Evolutionary conservation across 75 land plant genomes (phyloP).

Genomic region (Selaginella tamariscina): DNA sequence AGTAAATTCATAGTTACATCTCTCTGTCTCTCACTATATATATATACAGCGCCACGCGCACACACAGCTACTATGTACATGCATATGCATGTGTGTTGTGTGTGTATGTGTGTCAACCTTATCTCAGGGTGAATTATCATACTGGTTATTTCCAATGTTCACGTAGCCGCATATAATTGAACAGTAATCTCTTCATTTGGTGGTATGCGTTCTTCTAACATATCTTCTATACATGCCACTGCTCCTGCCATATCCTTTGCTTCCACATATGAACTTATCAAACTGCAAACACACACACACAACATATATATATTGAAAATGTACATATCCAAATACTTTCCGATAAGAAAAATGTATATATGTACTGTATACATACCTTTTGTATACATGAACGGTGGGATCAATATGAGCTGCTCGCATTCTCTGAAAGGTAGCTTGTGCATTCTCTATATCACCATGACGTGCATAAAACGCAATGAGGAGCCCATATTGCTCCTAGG

Average conservation of each 20-base stretch:
- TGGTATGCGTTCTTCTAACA: conserved; percentile 69
- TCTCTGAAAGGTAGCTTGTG: conserved; percentile 74
- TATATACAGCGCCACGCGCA: neutral
- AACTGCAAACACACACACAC: conserved; percentile 38
- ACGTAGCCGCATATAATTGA: conserved; percentile 85
- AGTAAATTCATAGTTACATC: neutral
- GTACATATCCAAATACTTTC: too few relatives aligned
- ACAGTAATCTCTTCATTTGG: conserved; percentile 65
- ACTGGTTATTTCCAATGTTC: conserved; percentile 54
- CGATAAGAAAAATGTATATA: conserved; percentile 16
- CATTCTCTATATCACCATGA: conserved; percentile 90
- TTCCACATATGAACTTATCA: conserved; percentile 88
- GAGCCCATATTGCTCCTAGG: conserved; percentile 83
- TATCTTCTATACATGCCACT: conserved; percentile 69
- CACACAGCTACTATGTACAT: neutral
- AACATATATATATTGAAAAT: neutral
- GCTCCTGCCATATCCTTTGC: conserved; percentile 97
- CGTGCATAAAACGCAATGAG: conserved; percentile 82
- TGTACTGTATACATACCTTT: conserved; percentile 40
- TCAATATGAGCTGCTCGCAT: conserved; percentile 92
- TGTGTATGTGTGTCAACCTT: neutral
- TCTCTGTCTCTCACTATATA: neutral
- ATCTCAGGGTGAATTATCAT: conserved; percentile 16
- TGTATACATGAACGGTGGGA: conserved; percentile 65
- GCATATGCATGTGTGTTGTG: neutral